phyloP scores from a whole-genome alignment of 1,284 basidiomycete genomes.

The Austroboletus niveus region DNA sequence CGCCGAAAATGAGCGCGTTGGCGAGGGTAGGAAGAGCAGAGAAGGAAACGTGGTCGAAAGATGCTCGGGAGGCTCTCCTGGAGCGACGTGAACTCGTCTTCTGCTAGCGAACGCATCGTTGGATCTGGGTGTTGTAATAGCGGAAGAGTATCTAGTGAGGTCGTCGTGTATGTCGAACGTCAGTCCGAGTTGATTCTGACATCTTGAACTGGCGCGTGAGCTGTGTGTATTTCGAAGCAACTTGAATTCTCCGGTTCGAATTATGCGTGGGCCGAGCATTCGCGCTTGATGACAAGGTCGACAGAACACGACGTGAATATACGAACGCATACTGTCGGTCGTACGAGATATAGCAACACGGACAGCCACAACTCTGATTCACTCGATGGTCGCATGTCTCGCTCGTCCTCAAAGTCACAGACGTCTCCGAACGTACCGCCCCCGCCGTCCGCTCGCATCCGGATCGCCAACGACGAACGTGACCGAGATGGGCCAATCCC shows the following conservation, averaged over 20 bases:
- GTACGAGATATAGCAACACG: no score
- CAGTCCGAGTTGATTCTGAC: no score
- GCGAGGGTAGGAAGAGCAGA: conserved; percentile 70
- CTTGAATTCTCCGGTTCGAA: no score
- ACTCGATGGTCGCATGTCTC: no score
- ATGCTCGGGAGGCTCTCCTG: conserved; percentile 46
- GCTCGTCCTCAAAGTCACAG: conserved; percentile 25
- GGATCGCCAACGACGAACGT: conserved; percentile 23
- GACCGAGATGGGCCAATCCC: conserved; percentile 26
- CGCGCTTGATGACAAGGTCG: no score
- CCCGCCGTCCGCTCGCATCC: conserved; percentile 20
- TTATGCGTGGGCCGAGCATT: no score
- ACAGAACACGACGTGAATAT: no score
- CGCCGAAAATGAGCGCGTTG: conserved; percentile 67
- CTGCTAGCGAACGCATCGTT: conserved; percentile 73
- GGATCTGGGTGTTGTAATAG: conserved; percentile 78
- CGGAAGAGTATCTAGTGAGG: conserved; percentile 51
- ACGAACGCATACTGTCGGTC: no score
- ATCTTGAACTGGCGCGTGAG: no score
- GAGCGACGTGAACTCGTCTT: conserved; percentile 64
- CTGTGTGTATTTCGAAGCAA: no score
- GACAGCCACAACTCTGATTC: no score
- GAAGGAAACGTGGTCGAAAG: conserved; percentile 60
- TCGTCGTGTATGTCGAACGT: conserved; percentile 10
- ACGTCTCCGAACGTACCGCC: conserved; percentile 4